Evolutionary conservation across 176 grass and related monocot species (phyloP).

Genomic region (Aegilops longissima): DNA sequence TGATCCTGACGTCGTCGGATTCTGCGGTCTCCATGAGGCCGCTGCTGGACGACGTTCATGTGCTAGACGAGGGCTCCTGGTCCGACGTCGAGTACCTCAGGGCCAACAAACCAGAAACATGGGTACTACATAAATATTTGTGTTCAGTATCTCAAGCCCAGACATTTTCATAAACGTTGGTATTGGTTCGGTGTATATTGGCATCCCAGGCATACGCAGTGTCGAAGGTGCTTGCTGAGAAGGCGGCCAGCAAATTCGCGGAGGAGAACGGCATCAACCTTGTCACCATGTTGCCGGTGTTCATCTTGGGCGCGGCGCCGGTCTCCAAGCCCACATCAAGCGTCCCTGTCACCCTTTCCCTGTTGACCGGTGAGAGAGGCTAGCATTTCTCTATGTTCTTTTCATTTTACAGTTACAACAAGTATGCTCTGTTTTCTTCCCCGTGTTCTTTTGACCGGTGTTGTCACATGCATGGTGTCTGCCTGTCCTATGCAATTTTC

Average conservation of each 20-base stretch:
- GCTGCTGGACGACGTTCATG: background rate
- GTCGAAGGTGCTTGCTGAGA: constrained; percentile 41
- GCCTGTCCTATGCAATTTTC: background rate
- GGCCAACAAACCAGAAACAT: background rate
- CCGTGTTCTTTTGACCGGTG: background rate
- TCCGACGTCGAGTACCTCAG: constrained; percentile 29
- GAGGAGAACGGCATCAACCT: constrained; percentile 31
- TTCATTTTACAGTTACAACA: background rate
- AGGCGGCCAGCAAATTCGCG: constrained; percentile 26
- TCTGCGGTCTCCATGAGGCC: background rate
- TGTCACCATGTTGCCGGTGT: constrained; percentile 34
- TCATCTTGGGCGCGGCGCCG: constrained; percentile 33
- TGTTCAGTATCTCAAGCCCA: background rate
- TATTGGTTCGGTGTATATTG: background rate
- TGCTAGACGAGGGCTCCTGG: constrained; percentile 26
- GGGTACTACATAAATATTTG: background rate
- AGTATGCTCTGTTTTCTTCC: background rate
- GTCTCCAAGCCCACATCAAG: constrained; percentile 2
- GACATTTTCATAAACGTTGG: background rate
- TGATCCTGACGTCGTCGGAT: background rate
- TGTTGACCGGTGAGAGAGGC: constrained; percentile 30
- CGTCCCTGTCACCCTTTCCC: constrained; percentile 15
- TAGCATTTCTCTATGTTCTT: background rate
- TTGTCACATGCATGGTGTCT: background rate
- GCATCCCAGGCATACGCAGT: constrained; percentile 26